Conservation (phyloP, 306 rosid species). For the Vigna hirtella region DNA sequence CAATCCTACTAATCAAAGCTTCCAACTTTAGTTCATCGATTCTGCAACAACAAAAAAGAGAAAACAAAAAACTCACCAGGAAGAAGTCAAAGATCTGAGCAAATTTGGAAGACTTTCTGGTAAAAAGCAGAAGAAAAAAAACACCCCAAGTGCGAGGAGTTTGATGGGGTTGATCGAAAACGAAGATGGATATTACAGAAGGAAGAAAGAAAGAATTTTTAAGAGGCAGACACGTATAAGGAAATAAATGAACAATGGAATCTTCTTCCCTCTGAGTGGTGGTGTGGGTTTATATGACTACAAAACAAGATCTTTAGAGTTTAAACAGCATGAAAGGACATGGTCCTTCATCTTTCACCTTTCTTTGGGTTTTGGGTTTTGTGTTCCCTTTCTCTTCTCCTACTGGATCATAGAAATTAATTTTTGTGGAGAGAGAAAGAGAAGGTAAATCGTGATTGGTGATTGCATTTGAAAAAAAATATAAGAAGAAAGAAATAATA, state of each 20-base stretch:
- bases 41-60: constrained; percentile 18
- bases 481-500: neutral
- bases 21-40: neutral
- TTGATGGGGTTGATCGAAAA: constrained; percentile 8
- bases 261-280: neutral
- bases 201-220: constrained; percentile 31
- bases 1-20: constrained; percentile 5
- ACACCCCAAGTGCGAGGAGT: constrained; percentile 27
- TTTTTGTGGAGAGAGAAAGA: neutral
- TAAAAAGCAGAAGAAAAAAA: constrained; percentile 41
- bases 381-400: neutral
- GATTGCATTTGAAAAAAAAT: neutral
- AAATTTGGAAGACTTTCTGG: constrained; percentile 17
- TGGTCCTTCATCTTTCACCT: neutral
- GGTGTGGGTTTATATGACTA: constrained; percentile 38
- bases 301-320: constrained; percentile 44
- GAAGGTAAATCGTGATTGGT: neutral
- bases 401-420: neutral
- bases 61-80: constrained; percentile 47
- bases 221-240: constrained; percentile 1
- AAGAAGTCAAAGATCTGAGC: constrained; percentile 68
- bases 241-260: constrained; percentile 22
- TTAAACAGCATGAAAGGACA: neutral
- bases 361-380: neutral
- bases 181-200: constrained; percentile 11